Base-by-base conservation (phyloP, 2,329 filamentous ascomycete genomes). In the Alternaria brassicicola region DNA sequence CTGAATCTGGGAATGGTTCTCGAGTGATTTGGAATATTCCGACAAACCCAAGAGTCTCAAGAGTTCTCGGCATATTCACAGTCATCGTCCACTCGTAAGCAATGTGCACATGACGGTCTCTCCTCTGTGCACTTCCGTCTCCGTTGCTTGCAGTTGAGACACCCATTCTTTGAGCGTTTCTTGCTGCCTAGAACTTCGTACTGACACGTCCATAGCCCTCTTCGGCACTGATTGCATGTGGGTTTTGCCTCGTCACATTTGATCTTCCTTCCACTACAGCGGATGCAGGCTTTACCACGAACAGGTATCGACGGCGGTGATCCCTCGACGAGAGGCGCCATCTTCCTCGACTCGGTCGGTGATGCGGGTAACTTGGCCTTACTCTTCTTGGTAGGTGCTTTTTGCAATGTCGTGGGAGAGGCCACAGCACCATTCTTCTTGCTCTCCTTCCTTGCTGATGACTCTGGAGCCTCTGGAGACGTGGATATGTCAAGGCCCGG, bases 111-210 rank as follows among this genome's bases (percentile, higher is more conserved):
- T 2, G 59, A 68, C 6, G 71, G 74, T 26, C 59, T 66, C 42
- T 73, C 70, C 65, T 76, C 69, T 17, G 67, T 70, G 42, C 73
- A 76, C 53, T 74, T 72, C 7, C 72, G 66, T 60, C 56, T 72
- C 49, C 70, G 58, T 41, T 65, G 61, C 17, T 66, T 65, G 54
- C 70, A 75, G n/a, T 71, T 73, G 26, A 68, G 36, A 43, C 72
- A 74, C 36, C 70, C 72, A 46, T 64, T 72, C 48, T 62, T 76
- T 2, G 72, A 73, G 10, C 70, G 72, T 57, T 70, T 70, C 28
- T 61, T 68, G 4, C 49, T 48, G 17, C 41, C 57, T 1, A 38
- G 17, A 12, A 61, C 36, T 33, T 66, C 59, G 41, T 73, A 76
- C n/a, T 73, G 67, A 46, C 70, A 75, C 9, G 66, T 63, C 68